Evolutionary conservation across 1,139 yeast genomes (phyloP).

Genomic region (Geotrichum klebahnii): DNA sequence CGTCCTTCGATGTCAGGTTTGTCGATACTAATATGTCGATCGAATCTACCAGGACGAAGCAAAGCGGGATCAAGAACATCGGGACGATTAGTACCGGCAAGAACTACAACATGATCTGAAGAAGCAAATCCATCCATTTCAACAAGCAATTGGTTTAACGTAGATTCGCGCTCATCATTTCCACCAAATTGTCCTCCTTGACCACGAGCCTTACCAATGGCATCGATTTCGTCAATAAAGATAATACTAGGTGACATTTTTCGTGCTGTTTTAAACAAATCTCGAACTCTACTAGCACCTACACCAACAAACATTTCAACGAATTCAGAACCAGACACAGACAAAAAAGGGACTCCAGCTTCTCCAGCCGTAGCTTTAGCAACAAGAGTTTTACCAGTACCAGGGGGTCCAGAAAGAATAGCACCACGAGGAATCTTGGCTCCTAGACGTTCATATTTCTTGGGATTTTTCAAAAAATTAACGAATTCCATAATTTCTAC

Average conservation of each 20-base stretch:
- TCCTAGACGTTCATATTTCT: constrained; percentile 82
- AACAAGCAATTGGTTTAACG: constrained; percentile 87
- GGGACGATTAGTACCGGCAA: constrained; percentile 95
- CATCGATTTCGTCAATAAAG: constrained; percentile 96
- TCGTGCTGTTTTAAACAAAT: constrained; percentile 85
- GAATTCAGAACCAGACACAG: constrained; percentile 95
- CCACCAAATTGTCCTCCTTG: constrained; percentile 79
- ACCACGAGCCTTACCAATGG: constrained; percentile 91
- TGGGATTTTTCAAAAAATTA: constrained; percentile 81
- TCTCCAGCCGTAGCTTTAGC: constrained; percentile 99
- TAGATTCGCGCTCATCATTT: constrained; percentile 94
- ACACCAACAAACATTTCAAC: constrained; percentile 99
- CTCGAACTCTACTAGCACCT: constrained; percentile 97
- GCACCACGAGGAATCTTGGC: constrained; percentile 98
- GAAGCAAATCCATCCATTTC: constrained; percentile 97
- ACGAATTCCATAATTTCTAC: constrained; percentile 98
- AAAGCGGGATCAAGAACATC: constrained; percentile 90
- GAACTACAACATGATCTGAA: constrained; percentile 86
- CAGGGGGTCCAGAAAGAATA: constrained; percentile 94
- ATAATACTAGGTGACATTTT: constrained; percentile 91
- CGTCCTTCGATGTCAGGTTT: constrained; percentile 92
- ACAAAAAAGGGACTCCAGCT: constrained; percentile 92
- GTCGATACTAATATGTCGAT: constrained; percentile 86
- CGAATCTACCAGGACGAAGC: constrained; percentile 95
- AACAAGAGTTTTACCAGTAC: constrained; percentile 93